Conservation (phyloP, 768 basidiomycete species). For the Hydnomerulius pinastri region DNA sequence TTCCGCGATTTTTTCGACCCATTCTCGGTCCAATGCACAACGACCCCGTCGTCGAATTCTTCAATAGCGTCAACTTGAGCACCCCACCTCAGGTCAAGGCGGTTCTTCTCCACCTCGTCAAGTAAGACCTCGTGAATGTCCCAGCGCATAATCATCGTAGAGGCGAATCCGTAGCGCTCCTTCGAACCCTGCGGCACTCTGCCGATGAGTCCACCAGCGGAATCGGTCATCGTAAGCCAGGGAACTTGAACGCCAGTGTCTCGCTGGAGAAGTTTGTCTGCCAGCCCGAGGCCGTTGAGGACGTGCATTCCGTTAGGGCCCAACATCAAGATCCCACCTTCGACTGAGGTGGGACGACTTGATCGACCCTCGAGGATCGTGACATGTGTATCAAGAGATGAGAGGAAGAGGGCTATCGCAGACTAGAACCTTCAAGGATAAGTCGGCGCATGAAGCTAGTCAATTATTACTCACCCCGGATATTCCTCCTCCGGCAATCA, state of each 20-base stretch:
- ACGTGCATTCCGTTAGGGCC: slow-evolving; percentile 32
- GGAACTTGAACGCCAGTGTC: slow-evolving; percentile 20
- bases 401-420: slow-evolving; percentile 27
- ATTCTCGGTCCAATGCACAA: slow-evolving; percentile 27
- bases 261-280: slow-evolving; percentile 22
- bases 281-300: slow-evolving; percentile 27
- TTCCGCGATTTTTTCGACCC: slow-evolving; percentile 21
- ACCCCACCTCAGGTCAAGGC: slow-evolving; percentile 22
- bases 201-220: slow-evolving; percentile 22
- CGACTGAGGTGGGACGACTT: slow-evolving; percentile 14
- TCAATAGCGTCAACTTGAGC: slow-evolving; percentile 25
- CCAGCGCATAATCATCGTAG: slow-evolving; percentile 27
- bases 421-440: slow-evolving; percentile 8
- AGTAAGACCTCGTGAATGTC: slow-evolving; percentile 34
- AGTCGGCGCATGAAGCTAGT: neutral
- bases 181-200: slow-evolving; percentile 27
- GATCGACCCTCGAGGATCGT: slow-evolving; percentile 26
- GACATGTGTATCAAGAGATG: slow-evolving; percentile 17
- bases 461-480: slow-evolving; percentile 21
- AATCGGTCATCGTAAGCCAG: slow-evolving; percentile 23
- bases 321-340: slow-evolving; percentile 30
- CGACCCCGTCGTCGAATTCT: slow-evolving; percentile 24
- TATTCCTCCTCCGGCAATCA: slow-evolving; percentile 31
- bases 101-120: slow-evolving; percentile 24
- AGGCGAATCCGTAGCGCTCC: slow-evolving; percentile 29